Percentiles rank a stretch among this genome's conserved stretches.
phyloP scores from a whole-genome alignment of 257 asterid species.

The Solanum megistacrolobum region DNA sequence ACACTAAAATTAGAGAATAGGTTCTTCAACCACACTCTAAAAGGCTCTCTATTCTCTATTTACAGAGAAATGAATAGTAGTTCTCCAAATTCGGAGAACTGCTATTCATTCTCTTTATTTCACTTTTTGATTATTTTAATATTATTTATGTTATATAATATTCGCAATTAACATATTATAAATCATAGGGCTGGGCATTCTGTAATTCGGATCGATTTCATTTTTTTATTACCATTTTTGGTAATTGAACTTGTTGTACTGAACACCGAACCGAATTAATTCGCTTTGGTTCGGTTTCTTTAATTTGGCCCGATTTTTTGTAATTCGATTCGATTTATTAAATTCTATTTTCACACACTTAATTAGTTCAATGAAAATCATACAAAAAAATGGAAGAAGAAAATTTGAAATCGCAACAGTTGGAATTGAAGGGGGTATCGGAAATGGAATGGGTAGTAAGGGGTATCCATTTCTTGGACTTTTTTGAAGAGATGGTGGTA shows the following conservation, averaged over 20 bases:
- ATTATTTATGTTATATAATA: too few relatives aligned
- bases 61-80: neutral
- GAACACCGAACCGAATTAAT: neutral
- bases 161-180: too few relatives aligned
- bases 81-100: neutral
- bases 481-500: neutral
- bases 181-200: neutral
- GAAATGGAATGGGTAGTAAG: neutral
- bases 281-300: too few relatives aligned
- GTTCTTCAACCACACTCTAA: neutral
- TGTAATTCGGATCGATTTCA: too few relatives aligned
- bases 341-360: neutral
- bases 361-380: neutral
- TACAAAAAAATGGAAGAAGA: neutral
- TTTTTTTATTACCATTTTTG: too few relatives aligned
- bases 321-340: too few relatives aligned
- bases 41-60: neutral
- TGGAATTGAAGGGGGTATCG: constrained; percentile 28
- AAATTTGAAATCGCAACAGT: neutral
- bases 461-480: neutral
- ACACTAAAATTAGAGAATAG: neutral
- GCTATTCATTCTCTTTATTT: neutral
- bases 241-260: neutral
- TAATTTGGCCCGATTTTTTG: neutral
- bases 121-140: too few relatives aligned